Percentiles rank a stretch among this genome's conserved stretches.
Conservation (phyloP, 352 stramenopile species). For the Pythium chondricola region DNA sequence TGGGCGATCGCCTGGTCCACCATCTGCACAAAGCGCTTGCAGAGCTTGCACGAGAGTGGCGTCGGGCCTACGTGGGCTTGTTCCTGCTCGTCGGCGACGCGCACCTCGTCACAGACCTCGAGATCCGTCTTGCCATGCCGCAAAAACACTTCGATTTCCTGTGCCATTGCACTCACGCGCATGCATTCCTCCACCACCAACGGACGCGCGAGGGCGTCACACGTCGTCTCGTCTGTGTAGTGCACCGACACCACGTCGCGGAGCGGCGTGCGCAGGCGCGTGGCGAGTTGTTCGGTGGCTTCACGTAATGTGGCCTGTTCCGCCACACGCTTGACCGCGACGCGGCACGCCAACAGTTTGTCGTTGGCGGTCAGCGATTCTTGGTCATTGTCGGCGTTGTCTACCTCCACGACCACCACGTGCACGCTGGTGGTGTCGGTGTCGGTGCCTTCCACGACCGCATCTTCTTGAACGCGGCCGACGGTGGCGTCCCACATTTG, state of each 20-base stretch:
- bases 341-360: constrained; percentile 36
- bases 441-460: background rate
- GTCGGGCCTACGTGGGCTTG: constrained; percentile 17
- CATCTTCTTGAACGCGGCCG: constrained; percentile 8
- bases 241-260: constrained; percentile 34
- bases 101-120: constrained; percentile 40
- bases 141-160: constrained; percentile 38
- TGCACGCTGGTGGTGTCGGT: constrained; percentile 1
- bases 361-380: constrained; percentile 8
- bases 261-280: constrained; percentile 33
- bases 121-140: constrained; percentile 30
- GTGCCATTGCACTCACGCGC: constrained; percentile 31
- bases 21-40: constrained; percentile 74
- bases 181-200: constrained; percentile 37
- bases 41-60: constrained; percentile 64
- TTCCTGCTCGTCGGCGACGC: constrained; percentile 7
- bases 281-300: constrained; percentile 21
- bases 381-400: background rate
- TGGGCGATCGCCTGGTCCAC: constrained; percentile 48
- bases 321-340: constrained; percentile 36
- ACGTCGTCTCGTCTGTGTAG: constrained; percentile 39
- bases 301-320: constrained; percentile 33
- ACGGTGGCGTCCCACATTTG: constrained; percentile 24
- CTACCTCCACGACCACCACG: background rate
- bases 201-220: constrained; percentile 31